Evolutionary conservation across 371 early-diverging fungal species (phyloP).

Genomic region (Amoeboaphelidium occidentale): DNA sequence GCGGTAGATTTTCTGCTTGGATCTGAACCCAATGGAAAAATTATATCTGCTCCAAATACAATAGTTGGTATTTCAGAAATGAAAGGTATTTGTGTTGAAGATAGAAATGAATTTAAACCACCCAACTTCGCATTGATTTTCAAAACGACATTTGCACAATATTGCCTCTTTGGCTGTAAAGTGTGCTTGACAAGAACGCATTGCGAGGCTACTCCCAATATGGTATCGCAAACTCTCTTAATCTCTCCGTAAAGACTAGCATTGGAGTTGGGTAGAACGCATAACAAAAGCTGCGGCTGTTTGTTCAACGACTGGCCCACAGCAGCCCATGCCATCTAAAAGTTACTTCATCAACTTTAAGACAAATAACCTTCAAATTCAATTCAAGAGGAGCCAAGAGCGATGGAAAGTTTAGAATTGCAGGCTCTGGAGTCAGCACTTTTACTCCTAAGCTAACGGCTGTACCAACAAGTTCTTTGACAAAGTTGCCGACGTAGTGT

Average conservation of each 20-base stretch:
- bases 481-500: not conserved
- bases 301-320: constrained; percentile 30
- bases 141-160: constrained; percentile 47
- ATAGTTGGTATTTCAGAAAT: constrained; percentile 53
- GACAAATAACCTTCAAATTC: constrained; percentile 33
- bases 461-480: not conserved
- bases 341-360: constrained; percentile 31
- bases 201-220: constrained; percentile 69
- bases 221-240: constrained; percentile 78
- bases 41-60: constrained; percentile 87
- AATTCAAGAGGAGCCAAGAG: too few species aligned
- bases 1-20: not conserved
- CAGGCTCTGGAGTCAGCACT: constrained; percentile 27
- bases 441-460: constrained; percentile 8
- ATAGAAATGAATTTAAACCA: constrained; percentile 22
- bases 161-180: constrained; percentile 31
- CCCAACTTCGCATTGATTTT: constrained; percentile 65
- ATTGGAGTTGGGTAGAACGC: constrained; percentile 65
- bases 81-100: constrained; percentile 27
- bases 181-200: constrained; percentile 63
- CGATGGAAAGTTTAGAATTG: constrained; percentile 28
- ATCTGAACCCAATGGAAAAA: constrained; percentile 17
- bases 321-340: constrained; percentile 45
- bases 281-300: constrained; percentile 45
- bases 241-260: constrained; percentile 70